A percentile compares a stretch with the other conserved stretches of the same genome.
phyloP scores from a whole-genome alignment of 2,329 filamentous ascomycete genomes.

The Hymenoscyphus infarciens region DNA sequence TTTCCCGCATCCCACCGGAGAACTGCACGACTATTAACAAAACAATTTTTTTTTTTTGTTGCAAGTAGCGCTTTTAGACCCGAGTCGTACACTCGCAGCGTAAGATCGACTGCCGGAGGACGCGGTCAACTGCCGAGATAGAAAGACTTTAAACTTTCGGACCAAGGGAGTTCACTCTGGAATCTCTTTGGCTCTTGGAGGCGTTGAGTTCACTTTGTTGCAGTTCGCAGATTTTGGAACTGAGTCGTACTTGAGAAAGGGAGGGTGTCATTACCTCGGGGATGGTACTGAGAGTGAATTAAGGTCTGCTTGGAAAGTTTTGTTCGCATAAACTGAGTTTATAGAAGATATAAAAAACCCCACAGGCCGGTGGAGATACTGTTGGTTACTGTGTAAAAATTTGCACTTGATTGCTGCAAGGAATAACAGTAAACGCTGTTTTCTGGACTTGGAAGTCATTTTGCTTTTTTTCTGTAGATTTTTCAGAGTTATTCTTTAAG shows the following conservation, averaged over 20 bases:
- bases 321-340: too few relatives aligned
- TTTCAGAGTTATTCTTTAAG: too few relatives aligned
- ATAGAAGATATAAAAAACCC: too few relatives aligned
- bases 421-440: conserved; percentile 6
- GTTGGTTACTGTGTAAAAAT: too few relatives aligned
- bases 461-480: too few relatives aligned
- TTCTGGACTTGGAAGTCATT: background rate
- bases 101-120: background rate
- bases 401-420: too few relatives aligned
- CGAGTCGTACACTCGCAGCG: background rate
- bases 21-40: too few relatives aligned
- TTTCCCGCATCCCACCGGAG: too few relatives aligned
- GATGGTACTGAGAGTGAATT: background rate
- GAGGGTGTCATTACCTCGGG: background rate
- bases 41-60: too few relatives aligned
- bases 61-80: background rate
- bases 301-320: too few relatives aligned
- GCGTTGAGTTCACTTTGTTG: background rate
- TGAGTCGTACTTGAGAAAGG: background rate
- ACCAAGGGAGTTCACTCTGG: background rate
- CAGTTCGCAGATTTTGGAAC: background rate
- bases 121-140: background rate
- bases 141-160: background rate
- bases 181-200: background rate
- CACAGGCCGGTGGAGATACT: too few relatives aligned